These are phyloP conservation scores for Carnegiea gigantea DNA, from an alignment of 179 eudicot genomes.

Conservation along the genomic window DNA sequence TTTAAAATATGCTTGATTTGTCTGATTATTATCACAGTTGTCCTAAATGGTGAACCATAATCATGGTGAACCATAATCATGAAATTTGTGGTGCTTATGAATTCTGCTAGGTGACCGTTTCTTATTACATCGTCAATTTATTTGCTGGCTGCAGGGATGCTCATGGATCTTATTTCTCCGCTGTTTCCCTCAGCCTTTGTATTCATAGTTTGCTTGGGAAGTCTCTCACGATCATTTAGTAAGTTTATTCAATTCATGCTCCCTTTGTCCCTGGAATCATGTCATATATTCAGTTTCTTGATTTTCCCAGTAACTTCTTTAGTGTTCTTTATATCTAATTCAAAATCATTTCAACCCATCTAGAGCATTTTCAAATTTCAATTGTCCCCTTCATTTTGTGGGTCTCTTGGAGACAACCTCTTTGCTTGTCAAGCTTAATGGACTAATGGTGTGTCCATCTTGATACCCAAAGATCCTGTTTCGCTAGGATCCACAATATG, in stretches of 20 bases:
- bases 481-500: neutral
- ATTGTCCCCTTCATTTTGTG: neutral
- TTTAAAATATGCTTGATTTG: neutral
- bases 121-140: constrained; percentile 10
- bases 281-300: neutral
- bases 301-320: neutral
- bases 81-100: neutral
- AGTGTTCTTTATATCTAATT: neutral
- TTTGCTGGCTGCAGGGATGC: constrained; percentile 70
- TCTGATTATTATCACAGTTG: neutral
- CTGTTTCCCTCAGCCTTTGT: constrained; percentile 95
- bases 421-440: neutral
- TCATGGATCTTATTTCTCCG: constrained; percentile 98
- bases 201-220: constrained; percentile 89
- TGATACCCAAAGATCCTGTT: neutral
- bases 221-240: constrained; percentile 97
- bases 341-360: neutral
- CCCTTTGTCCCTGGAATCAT: neutral
- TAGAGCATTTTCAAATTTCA: no score
- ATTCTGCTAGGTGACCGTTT: neutral
- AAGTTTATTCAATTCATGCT: constrained; percentile 38
- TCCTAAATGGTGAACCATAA: neutral
- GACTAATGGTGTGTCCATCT: neutral
- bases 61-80: neutral
- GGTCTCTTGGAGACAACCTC: neutral